Base-by-base conservation (phyloP, 2,329 filamentous ascomycete genomes). In the Trichoderma endophyticum region DNA sequence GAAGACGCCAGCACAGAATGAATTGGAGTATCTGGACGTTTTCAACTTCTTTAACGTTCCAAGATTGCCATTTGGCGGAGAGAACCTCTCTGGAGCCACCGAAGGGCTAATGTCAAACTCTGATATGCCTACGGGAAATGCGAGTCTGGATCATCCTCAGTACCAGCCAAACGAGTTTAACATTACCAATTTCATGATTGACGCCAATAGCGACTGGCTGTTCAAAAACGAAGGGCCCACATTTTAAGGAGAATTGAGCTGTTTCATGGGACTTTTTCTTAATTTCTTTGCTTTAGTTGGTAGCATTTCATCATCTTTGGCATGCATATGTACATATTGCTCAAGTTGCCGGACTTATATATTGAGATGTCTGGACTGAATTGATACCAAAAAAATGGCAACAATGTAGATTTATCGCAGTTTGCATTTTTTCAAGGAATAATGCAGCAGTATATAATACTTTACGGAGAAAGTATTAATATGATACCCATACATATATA, bases 21-120 rank as follows among this genome's bases (percentile, higher is more conserved):
- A 97, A 78, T 84, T 97, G 4, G 95, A 97, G 79, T 97, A 97
- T 79, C 84, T 97, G 3, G 94, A 97, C 77, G 93, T 97, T 0
- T 97, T 98, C 79, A 93, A 96, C 76, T 97, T 97, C 79, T 98
- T 97, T 85, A 97, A 97, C 79, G 90, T 97, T 71, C 95, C 95
- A 1, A 86, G 94, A 21, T 83, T 97, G 28, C 87, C 88, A 0
- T 81, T 87, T 26, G 83, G 83, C 34, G 81, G 82, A 12, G 83
- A 84, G 67, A 78, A 77, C 39, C 76, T 77, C 24, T 72, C 72
- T 1, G 76, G 74, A 6, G 71, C 30, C 21, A 75, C 69, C 12
- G 75, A 73, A 30, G 70, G 74, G 54, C 73, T 74, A 60, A 73
- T 67, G 65, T 73, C 67, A 34, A 75, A 75, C n/a, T 73, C 75